Base-by-base conservation (phyloP, 805 yeast species). In the Schizosaccharomyces pombe region DNA sequence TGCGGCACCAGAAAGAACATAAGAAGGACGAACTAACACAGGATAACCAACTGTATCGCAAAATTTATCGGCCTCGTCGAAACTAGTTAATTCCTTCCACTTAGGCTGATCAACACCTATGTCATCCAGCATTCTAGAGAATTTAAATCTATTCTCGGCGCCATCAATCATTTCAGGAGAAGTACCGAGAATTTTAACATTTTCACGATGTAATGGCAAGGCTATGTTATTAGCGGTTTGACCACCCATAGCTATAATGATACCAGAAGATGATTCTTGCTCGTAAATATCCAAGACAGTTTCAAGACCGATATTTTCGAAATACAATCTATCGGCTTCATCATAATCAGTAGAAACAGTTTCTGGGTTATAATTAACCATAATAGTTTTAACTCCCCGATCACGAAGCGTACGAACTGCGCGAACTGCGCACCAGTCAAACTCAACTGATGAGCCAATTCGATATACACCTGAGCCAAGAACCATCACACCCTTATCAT, bases 391-490 rank as follows among this genome's bases (percentile, higher is more conserved):
- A 67, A 79, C 80, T 59, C 94, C 94, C 55, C 78, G 73, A 55
- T 78, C 82, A 68, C 98, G 79, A 62, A 89, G 78, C 47, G 96
- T 86, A 67, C 96, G 80, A 56, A 94, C 95, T 56, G 98, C 83
- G 59, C 91, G 78, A 59, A 89, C 98, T 55, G 97, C 98, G 75
- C 98, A 89, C 98, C 98, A 89, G 69, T 89, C 98, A 64, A 89
- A 89, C 72, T 91, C 98, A 55, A 89, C 98, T 32, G 96, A 86
- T 1, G 96, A 87, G 57, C 98, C 98, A 67, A 89, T 89, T 70
- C 98, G 79, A 77, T 89, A 89, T 54, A 91, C 98, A 73, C 98
- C 97, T n/a, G 96, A 86, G 55, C 97, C 98, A 62, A 89, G 75
- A 43, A 89, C 97, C 78, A 91, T 72, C 57, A 91, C 82, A 64